Conservation (phyloP, 129 eudicot genomes). For the Chrysanthemum makinoi region DNA sequence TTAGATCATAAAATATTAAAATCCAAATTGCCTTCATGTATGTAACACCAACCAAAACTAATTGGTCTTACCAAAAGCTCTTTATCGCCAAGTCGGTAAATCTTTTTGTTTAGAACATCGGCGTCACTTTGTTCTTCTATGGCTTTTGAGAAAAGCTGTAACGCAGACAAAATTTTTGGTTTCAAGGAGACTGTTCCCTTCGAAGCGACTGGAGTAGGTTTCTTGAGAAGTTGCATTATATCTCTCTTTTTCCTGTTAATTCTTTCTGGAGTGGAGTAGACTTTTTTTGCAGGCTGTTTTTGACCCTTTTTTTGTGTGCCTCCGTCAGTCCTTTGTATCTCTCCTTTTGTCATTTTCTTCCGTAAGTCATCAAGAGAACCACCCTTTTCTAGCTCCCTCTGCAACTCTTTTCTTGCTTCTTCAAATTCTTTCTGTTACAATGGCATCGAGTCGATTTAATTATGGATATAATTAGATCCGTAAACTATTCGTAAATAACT, state of each 20-base stretch:
- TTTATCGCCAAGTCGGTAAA: slow-evolving; percentile 53
- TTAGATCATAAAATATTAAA: slow-evolving; percentile 7
- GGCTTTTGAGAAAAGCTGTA: slow-evolving; percentile 50
- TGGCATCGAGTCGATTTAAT: slow-evolving; percentile 8
- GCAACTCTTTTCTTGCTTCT: slow-evolving; percentile 80
- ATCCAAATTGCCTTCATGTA: neutral
- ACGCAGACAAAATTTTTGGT: slow-evolving; percentile 47
- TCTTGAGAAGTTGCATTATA: slow-evolving; percentile 57
- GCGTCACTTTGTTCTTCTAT: slow-evolving; percentile 56
- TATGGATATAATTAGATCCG: neutral
- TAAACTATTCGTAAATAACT: slow-evolving; percentile 25
- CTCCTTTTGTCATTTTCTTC: slow-evolving; percentile 65
- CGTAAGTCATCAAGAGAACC: slow-evolving; percentile 55
- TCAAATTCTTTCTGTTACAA: slow-evolving; percentile 71
- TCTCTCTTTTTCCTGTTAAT: slow-evolving; percentile 89
- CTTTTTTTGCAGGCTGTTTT: slow-evolving; percentile 46
- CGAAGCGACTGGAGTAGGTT: slow-evolving; percentile 37
- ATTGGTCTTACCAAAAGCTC: slow-evolving; percentile 71
- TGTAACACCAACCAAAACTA: slow-evolving; percentile 16
- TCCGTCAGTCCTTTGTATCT: slow-evolving; percentile 55
- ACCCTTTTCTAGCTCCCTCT: slow-evolving; percentile 77
- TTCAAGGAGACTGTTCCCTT: slow-evolving; percentile 26
- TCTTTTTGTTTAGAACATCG: slow-evolving; percentile 45
- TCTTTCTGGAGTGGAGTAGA: slow-evolving; percentile 40
- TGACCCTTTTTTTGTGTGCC: slow-evolving; percentile 53